phyloP scores from a whole-genome alignment of 1,139 yeast species.

The Hansenula anomala region DNA sequence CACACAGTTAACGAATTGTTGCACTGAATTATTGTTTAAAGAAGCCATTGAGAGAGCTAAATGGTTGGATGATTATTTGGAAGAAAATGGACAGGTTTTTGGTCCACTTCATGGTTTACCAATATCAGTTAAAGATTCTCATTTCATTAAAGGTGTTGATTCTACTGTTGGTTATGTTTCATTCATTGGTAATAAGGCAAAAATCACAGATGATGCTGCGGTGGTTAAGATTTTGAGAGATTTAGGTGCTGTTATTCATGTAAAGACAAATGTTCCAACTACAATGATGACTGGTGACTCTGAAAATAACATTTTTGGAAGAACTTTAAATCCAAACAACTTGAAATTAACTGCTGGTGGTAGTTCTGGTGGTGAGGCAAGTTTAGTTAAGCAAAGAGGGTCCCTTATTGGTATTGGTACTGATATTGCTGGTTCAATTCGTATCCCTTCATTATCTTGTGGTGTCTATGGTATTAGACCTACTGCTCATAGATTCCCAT shows the following conservation, averaged over 20 bases:
- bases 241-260: conserved; percentile 58
- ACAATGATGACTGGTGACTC: conserved; percentile 47
- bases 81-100: conserved; percentile 47
- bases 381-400: conserved; percentile 56
- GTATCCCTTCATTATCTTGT: conserved; percentile 49
- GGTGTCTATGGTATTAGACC: conserved; percentile 66
- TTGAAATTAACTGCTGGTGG: conserved; percentile 53
- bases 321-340: conserved; percentile 47
- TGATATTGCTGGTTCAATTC: conserved; percentile 71
- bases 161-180: conserved; percentile 56
- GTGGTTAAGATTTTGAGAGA: conserved; percentile 45
- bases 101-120: conserved; percentile 45
- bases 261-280: conserved; percentile 49
- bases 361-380: conserved; percentile 72
- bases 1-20: conserved; percentile 50
- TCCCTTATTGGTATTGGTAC: conserved; percentile 63
- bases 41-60: conserved; percentile 49
- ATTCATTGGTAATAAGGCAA: conserved; percentile 39
- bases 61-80: conserved; percentile 43
- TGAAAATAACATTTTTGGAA: conserved; percentile 40
- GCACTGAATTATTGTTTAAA: conserved; percentile 48
- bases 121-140: conserved; percentile 53
- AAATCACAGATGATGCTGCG: conserved; percentile 43
- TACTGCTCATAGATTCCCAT: conserved; percentile 41
- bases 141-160: conserved; percentile 50